Conservation (phyloP, 1,284 basidiomycete genomes). For the Sporisorium graminicola region DNA sequence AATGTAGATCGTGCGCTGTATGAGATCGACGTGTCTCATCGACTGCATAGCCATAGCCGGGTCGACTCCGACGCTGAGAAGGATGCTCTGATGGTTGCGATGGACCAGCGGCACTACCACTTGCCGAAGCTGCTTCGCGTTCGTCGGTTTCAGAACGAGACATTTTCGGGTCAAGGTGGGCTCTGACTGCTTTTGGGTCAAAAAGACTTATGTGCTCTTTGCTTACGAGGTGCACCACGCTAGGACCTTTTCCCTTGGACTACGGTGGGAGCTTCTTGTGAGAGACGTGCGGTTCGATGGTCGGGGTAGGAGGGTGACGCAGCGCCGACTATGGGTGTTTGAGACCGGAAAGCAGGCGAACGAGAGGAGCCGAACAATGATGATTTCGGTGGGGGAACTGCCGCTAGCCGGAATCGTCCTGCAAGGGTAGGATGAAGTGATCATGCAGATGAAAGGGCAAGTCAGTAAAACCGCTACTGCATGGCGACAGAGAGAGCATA, state of each 20-base stretch:
- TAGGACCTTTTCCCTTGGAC: not conserved
- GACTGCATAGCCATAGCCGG: constrained; percentile 10
- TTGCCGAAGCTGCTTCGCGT: constrained; percentile 18
- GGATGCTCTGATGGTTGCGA: constrained; percentile 23
- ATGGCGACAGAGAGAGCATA: constrained; percentile 5
- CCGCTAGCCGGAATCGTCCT: constrained; percentile 15
- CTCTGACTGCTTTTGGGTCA: not conserved
- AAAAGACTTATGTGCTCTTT: not conserved
- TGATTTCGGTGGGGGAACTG: constrained; percentile 17
- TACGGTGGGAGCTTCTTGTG: not conserved
- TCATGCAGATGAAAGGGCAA: constrained; percentile 13
- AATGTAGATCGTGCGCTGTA: constrained; percentile 11
- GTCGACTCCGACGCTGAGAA: constrained; percentile 22
- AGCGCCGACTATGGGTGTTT: constrained; percentile 6
- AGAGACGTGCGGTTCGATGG: not conserved
- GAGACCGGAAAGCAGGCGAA: not conserved
- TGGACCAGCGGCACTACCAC: constrained; percentile 17
- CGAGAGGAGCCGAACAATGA: constrained; percentile 22
- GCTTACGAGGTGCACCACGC: not conserved
- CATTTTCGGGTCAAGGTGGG: constrained; percentile 14
- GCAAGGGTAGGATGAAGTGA: constrained; percentile 21
- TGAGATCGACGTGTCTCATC: constrained; percentile 24
- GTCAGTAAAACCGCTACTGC: constrained; percentile 23
- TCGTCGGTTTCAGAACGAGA: constrained; percentile 36
- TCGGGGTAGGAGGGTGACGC: not conserved